Evolutionary conservation across 306 rosid species (phyloP).

Genomic region (Luffa aegyptiaca): DNA sequence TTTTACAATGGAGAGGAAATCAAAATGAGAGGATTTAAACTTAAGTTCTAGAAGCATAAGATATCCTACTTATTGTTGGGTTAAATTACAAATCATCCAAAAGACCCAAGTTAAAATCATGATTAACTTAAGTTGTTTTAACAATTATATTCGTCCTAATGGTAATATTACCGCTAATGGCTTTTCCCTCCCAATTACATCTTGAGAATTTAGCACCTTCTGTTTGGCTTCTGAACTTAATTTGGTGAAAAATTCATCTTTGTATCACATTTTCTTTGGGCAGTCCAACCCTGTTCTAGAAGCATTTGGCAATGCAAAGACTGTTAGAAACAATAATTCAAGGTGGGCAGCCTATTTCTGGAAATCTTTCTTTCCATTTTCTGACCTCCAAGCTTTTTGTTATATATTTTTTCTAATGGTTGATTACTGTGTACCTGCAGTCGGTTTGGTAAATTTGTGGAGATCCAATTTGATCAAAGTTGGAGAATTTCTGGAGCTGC

Average conservation of each 20-base stretch:
- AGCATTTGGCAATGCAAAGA: slow-evolving; percentile 98
- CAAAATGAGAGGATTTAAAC: background rate
- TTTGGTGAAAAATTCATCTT: background rate
- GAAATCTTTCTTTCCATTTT: background rate
- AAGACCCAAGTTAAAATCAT: background rate
- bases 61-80: background rate
- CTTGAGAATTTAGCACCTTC: slow-evolving; percentile 9
- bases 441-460: slow-evolving; percentile 98
- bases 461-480: slow-evolving; percentile 72
- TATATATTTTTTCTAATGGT: slow-evolving; percentile 1
- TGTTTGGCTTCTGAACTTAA: slow-evolving; percentile 3
- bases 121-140: background rate
- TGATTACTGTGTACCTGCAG: slow-evolving; percentile 44
- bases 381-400: background rate
- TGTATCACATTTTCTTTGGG: slow-evolving; percentile 14
- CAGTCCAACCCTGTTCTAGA: slow-evolving; percentile 98
- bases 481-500: slow-evolving; percentile 99
- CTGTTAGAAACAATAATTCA: slow-evolving; percentile 86
- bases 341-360: slow-evolving; percentile 37
- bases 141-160: background rate
- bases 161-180: background rate
- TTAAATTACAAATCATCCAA: slow-evolving; percentile 2
- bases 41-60: background rate
- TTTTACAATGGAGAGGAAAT: background rate
- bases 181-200: background rate